Evolutionary conservation across 2,329 filamentous ascomycete species (phyloP).

Genomic region (Cercospora brassicicola): DNA sequence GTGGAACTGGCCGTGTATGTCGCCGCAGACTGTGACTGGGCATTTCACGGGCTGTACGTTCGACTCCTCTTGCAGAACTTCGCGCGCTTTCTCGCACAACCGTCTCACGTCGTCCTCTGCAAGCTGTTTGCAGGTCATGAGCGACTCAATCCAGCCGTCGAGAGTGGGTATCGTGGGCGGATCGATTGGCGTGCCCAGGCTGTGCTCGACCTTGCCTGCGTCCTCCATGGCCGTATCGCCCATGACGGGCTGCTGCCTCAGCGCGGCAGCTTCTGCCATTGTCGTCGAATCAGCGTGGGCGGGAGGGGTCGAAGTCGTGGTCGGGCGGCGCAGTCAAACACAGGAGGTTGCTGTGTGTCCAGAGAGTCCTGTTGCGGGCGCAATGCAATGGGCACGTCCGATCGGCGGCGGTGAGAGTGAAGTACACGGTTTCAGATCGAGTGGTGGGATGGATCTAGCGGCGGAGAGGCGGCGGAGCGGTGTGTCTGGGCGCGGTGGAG

Average conservation of each 20-base stretch:
- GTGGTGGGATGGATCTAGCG: background rate
- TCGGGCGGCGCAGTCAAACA: conserved; percentile 12
- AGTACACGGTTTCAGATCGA: background rate
- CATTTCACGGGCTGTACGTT: conserved; percentile 99
- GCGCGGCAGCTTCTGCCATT: conserved; percentile 38
- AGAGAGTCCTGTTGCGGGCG: background rate
- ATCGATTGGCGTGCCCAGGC: conserved; percentile 72
- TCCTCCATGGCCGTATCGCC: conserved; percentile 98
- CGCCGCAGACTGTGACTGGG: conserved; percentile 95
- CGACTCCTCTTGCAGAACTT: conserved; percentile 95
- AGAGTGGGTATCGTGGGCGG: conserved; percentile 87
- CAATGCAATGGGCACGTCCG: background rate
- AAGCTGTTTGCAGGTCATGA: conserved; percentile 99
- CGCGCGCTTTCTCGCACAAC: conserved; percentile 96
- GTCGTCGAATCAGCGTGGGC: conserved; percentile 14
- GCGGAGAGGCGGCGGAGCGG: background rate
- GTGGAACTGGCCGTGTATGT: conserved; percentile 99
- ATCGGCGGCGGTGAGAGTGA: background rate
- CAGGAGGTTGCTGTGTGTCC: conserved; percentile 1
- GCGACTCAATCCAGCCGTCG: conserved; percentile 96
- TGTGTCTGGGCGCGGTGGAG: background rate
- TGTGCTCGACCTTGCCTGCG: conserved; percentile 76
- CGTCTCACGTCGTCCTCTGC: conserved; percentile 91
- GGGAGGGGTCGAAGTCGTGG: conserved; percentile 1
- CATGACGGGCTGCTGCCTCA: conserved; percentile 33